Percentiles rank a stretch among this genome's conserved stretches.
These are phyloP conservation scores for Ustilago esculenta DNA, from an alignment of 1,284 basidiomycete genomes.

Conservation along the genomic window DNA sequence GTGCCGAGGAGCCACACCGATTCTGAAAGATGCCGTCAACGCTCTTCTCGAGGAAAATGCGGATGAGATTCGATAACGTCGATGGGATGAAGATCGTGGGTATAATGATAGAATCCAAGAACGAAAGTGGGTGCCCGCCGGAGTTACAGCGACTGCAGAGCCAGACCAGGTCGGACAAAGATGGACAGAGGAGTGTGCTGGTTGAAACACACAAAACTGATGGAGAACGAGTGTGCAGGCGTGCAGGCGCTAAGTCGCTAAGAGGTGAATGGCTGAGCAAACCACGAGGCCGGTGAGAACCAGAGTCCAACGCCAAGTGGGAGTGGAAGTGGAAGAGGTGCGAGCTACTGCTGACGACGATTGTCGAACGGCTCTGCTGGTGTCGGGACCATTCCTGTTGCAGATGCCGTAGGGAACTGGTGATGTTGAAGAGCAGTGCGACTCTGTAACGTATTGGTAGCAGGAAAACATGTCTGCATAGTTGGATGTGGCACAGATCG, in stretches of 20 bases:
- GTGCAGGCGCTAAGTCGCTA: too few species aligned
- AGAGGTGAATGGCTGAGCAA: constrained; percentile 26
- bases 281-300: constrained; percentile 11
- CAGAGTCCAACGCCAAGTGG: constrained; percentile 20
- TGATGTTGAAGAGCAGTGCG: constrained; percentile 39
- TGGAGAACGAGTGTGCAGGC: too few species aligned
- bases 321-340: neutral
- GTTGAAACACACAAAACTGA: too few species aligned
- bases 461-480: constrained; percentile 55
- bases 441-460: constrained; percentile 50
- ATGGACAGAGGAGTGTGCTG: too few species aligned
- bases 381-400: constrained; percentile 38
- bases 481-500: constrained; percentile 46
- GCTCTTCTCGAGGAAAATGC: neutral
- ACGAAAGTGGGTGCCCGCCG: neutral
- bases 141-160: neutral
- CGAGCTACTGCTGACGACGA: constrained; percentile 17
- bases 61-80: neutral
- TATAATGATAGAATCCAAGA: constrained; percentile 19
- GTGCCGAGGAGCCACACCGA: too few species aligned
- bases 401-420: constrained; percentile 48
- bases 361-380: constrained; percentile 24
- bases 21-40: too few species aligned
- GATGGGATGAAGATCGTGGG: constrained; percentile 14
- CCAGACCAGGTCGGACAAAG: neutral